Evolutionary conservation across 306 rosid genomes (phyloP).

Genomic region (Psophocarpus tetragonolobus): DNA sequence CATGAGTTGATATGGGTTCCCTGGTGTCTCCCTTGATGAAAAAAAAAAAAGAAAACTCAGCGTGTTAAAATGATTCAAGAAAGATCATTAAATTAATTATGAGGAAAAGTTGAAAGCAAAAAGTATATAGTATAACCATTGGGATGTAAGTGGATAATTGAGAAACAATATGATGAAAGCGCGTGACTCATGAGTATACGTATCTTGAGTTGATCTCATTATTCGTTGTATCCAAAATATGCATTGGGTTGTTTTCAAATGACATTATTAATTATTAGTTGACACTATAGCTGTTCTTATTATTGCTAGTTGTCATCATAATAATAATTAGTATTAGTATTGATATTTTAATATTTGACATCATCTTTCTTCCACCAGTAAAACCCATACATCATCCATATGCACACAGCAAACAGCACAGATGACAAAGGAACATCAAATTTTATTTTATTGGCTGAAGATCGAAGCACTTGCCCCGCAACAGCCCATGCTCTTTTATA

Average conservation of each 20-base stretch:
- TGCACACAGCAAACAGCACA: not conserved
- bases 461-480: not conserved
- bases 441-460: not conserved
- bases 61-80: too few species aligned
- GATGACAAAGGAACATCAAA: not conserved
- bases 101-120: not conserved
- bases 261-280: not conserved
- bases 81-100: too few species aligned
- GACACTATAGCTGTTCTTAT: not conserved
- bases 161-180: too few species aligned
- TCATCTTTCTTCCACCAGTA: not conserved
- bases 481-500: not conserved
- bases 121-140: too few species aligned
- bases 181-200: not conserved
- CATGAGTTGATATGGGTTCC: too few species aligned
- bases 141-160: not conserved
- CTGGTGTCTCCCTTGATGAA: too few species aligned
- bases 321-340: not conserved
- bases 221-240: not conserved
- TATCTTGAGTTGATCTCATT: not conserved
- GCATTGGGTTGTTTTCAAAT: not conserved
- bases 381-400: not conserved
- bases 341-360: not conserved
- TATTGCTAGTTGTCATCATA: not conserved
- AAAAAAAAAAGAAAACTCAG: too few species aligned